Percentiles rank a stretch among this genome's conserved stretches.
Conservation (phyloP, 345 rosid species). For the Atalantia buxifolia region DNA sequence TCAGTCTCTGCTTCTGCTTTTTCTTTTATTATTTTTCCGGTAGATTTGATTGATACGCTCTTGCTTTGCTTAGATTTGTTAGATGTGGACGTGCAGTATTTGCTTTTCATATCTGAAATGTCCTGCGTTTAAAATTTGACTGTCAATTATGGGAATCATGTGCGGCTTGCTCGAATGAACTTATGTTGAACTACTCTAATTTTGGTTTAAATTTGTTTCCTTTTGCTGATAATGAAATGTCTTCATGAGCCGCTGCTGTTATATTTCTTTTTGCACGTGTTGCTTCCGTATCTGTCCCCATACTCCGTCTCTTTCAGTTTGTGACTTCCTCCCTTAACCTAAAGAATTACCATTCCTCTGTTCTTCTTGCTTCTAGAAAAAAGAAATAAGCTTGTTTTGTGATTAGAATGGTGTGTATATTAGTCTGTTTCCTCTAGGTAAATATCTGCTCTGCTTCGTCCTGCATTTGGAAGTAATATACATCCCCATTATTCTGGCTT, state of each 20-base stretch:
- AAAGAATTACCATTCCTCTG: not conserved
- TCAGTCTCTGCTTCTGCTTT: constrained; percentile 23
- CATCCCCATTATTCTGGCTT: not conserved
- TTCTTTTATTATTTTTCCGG: not conserved
- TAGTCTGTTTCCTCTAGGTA: not conserved
- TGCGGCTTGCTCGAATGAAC: not conserved
- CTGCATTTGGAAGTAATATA: not conserved
- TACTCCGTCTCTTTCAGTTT: not conserved
- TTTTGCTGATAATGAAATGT: not conserved
- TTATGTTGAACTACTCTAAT: not conserved
- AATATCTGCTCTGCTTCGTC: not conserved
- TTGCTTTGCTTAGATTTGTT: not conserved
- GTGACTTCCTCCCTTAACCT: not conserved
- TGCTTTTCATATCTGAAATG: not conserved
- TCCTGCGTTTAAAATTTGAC: not conserved
- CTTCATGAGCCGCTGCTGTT: not conserved
- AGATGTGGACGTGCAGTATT: not conserved
- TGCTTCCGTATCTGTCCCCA: not conserved
- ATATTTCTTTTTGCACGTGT: not conserved
- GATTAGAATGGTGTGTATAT: not conserved
- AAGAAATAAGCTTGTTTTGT: not conserved
- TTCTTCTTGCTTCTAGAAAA: not conserved
- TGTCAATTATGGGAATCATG: not conserved
- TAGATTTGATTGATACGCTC: not conserved
- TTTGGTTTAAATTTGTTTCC: not conserved